Evolutionary conservation across 495 filamentous ascomycete species (phyloP).

Genomic region (Chaetomium fimeti): DNA sequence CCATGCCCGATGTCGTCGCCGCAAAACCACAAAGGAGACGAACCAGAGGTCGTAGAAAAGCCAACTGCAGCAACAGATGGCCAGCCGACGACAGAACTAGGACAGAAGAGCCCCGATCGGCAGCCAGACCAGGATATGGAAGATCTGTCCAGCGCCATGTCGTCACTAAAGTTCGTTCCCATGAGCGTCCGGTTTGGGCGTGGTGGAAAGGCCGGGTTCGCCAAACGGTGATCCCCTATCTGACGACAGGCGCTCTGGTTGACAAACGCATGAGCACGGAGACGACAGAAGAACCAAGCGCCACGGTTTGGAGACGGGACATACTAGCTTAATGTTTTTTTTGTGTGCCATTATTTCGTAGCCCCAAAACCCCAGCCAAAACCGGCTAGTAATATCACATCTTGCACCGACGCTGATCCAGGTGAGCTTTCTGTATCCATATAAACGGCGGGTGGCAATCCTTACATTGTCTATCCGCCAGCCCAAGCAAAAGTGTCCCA

Average conservation of each 20-base stretch:
- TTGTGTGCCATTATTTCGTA: slow-evolving; percentile 22
- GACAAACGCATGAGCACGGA: slow-evolving; percentile 18
- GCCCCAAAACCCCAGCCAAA: slow-evolving; percentile 4
- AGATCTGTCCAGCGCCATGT: slow-evolving; percentile 75
- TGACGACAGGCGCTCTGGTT: not conserved
- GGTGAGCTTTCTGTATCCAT: slow-evolving; percentile 8
- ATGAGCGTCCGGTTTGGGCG: slow-evolving; percentile 70
- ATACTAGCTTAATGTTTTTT: slow-evolving; percentile 15
- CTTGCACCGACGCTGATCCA: not conserved
- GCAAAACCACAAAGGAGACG: not conserved
- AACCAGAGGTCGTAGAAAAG: not conserved
- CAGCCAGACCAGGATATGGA: slow-evolving; percentile 62
- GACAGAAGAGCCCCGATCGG: slow-evolving; percentile 19
- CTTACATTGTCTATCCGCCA: slow-evolving; percentile 16
- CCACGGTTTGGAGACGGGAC: slow-evolving; percentile 8
- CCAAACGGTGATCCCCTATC: slow-evolving; percentile 32
- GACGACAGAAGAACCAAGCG: not conserved
- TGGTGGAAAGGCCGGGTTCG: slow-evolving; percentile 50
- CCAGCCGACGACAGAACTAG: slow-evolving; percentile 14
- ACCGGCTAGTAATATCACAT: not conserved
- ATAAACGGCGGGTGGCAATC: not conserved
- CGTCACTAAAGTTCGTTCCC: slow-evolving; percentile 78
- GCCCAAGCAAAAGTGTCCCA: not conserved
- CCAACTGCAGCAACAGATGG: not conserved
- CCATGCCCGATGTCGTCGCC: slow-evolving; percentile 12